Percentiles rank a stretch among this genome's conserved stretches.
Evolutionary conservation across 768 basidiomycete species (phyloP).

Genomic region (Boletus edulis): DNA sequence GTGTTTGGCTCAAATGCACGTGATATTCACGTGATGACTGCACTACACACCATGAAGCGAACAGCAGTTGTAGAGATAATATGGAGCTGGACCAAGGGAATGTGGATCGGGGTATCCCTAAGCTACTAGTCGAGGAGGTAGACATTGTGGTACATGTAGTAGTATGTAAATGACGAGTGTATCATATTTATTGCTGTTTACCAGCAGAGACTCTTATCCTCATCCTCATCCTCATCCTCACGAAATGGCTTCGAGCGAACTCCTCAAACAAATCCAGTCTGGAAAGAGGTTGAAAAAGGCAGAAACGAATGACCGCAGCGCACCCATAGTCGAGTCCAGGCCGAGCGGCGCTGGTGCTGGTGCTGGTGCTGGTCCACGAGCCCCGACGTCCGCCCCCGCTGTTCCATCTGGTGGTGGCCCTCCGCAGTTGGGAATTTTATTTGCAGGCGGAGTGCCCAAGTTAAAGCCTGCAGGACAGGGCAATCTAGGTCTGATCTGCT

Average conservation of each 20-base stretch:
- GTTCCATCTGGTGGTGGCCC: slow-evolving; percentile 44
- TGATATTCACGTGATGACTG: slow-evolving; percentile 28
- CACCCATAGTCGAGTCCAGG: slow-evolving; percentile 52
- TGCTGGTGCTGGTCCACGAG: slow-evolving; percentile 34
- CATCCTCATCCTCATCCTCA: neutral
- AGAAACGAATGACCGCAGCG: slow-evolving; percentile 79
- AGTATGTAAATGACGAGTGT: too few relatives aligned
- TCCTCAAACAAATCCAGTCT: slow-evolving; percentile 78
- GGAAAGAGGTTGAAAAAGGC: slow-evolving; percentile 83
- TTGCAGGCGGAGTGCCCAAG: slow-evolving; percentile 91
- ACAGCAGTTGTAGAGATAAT: too few relatives aligned
- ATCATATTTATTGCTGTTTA: slow-evolving; percentile 19
- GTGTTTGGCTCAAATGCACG: slow-evolving; percentile 32
- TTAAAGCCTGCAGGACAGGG: slow-evolving; percentile 75
- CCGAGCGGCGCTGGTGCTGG: slow-evolving; percentile 45
- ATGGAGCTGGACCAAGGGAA: too few relatives aligned
- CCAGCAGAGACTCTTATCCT: neutral
- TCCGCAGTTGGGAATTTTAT: slow-evolving; percentile 80
- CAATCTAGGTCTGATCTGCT: slow-evolving; percentile 45
- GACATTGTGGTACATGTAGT: too few relatives aligned
- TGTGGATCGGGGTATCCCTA: neutral
- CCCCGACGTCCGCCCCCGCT: slow-evolving; percentile 17
- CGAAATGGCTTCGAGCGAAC: slow-evolving; percentile 69
- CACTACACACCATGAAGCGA: too few relatives aligned
- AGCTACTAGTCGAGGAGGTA: neutral